A percentile compares a stretch with the other conserved stretches of the same genome.
Evolutionary conservation across 495 filamentous ascomycete species (phyloP).

Genomic region (Penicillium samsonianum): DNA sequence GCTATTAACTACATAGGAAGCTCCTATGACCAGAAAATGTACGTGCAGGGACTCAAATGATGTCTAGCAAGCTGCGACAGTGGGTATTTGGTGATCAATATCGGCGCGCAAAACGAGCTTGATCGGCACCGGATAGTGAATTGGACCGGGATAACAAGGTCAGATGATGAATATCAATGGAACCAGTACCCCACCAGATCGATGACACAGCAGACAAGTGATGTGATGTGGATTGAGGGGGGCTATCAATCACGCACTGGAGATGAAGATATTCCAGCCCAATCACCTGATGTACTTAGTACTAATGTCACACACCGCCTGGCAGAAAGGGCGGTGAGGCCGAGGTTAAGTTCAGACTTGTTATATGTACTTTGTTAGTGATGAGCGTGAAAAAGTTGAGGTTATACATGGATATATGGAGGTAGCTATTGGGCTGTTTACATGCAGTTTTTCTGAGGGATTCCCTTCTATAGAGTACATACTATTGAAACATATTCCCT

Average conservation of each 20-base stretch:
- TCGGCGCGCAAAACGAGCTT: constrained; percentile 14
- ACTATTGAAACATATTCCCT: background rate
- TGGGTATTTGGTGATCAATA: constrained; percentile 16
- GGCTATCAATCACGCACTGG: constrained; percentile 14
- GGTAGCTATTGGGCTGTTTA: too few species aligned
- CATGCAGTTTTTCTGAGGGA: background rate
- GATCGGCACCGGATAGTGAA: constrained; percentile 12
- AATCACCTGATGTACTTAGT: constrained; percentile 28
- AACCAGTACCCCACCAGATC: constrained; percentile 5
- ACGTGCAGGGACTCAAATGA: constrained; percentile 22
- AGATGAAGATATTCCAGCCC: constrained; percentile 34
- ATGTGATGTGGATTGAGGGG: constrained; percentile 13
- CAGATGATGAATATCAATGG: constrained; percentile 7
- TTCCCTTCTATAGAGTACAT: background rate
- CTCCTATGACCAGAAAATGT: constrained; percentile 9
- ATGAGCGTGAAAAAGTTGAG: background rate
- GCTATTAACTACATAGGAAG: constrained; percentile 20
- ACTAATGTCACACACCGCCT: constrained; percentile 11
- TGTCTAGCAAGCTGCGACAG: constrained; percentile 14
- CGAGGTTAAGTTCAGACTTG: background rate
- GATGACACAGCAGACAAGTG: constrained; percentile 12
- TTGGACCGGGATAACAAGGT: background rate
- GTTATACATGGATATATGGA: too few species aligned
- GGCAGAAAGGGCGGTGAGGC: constrained; percentile 5
- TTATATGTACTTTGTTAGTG: background rate